phyloP scores from a whole-genome alignment of 2,329 filamentous ascomycete genomes.

The Aspergillus candidus region DNA sequence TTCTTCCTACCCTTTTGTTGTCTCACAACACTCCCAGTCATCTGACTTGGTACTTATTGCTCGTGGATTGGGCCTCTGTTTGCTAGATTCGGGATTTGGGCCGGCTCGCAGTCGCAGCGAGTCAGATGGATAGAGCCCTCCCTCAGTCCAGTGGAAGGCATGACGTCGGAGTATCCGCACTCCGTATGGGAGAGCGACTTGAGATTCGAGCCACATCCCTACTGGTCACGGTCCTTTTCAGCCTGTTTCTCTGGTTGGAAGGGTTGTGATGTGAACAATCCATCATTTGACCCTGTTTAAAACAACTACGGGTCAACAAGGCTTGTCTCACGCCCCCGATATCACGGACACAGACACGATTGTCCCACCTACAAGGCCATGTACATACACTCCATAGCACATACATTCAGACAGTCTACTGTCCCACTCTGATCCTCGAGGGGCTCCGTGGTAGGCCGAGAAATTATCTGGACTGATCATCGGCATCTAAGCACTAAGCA shows the following conservation, averaged over 20 bases:
- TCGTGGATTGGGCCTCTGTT: conserved; percentile 5
- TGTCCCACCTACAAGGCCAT: not conserved
- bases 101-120: conserved; percentile 2
- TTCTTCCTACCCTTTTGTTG: not conserved
- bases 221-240: too few relatives aligned
- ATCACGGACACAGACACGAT: too few relatives aligned
- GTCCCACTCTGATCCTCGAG: too few relatives aligned
- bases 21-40: not conserved
- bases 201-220: not conserved
- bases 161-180: conserved; percentile 8
- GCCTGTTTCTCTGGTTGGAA: too few relatives aligned
- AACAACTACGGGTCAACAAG: too few relatives aligned
- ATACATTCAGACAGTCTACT: too few relatives aligned
- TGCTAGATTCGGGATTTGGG: conserved; percentile 4
- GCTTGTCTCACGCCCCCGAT: too few relatives aligned
- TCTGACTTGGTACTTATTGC: not conserved
- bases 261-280: too few relatives aligned
- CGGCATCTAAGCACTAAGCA: conserved; percentile 3
- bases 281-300: too few relatives aligned
- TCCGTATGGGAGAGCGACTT: conserved; percentile 3
- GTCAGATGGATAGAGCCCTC: not conserved
- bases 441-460: not conserved
- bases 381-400: not conserved
- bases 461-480: conserved; percentile 1
- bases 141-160: not conserved